These are phyloP conservation scores for Chaetomium sp. DNA, from an alignment of 2,329 filamentous ascomycete genomes.

Conservation along the genomic window DNA sequence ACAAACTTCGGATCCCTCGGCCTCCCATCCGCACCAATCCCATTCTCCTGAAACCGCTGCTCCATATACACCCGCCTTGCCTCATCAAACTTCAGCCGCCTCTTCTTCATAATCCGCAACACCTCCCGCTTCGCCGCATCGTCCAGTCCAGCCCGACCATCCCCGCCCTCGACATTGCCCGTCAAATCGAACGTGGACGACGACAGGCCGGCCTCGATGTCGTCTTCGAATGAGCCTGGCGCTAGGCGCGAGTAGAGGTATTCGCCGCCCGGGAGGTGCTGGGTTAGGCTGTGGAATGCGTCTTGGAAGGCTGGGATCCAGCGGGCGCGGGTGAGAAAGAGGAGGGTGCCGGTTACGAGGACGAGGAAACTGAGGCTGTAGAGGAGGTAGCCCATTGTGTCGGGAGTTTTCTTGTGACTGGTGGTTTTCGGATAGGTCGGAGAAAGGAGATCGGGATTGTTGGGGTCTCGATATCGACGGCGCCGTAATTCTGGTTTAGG, in stretches of 20 bases:
- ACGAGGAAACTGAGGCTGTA: conserved; percentile 69
- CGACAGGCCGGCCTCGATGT: conserved; percentile 82
- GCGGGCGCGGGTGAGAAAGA: conserved; percentile 72
- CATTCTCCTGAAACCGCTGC: conserved; percentile 75
- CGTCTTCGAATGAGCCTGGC: conserved; percentile 61
- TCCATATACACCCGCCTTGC: conserved; percentile 82
- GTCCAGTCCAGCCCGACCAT: conserved; percentile 75
- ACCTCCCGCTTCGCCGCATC: conserved; percentile 74
- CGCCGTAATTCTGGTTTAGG: not conserved
- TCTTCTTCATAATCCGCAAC: conserved; percentile 82
- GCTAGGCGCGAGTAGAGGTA: conserved; percentile 68
- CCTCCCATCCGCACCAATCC: conserved; percentile 79
- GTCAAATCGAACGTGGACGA: conserved; percentile 77
- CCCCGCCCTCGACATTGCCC: conserved; percentile 72
- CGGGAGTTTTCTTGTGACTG: no score
- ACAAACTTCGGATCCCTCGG: conserved; percentile 94
- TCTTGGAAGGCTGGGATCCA: conserved; percentile 69
- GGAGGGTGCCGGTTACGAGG: conserved; percentile 63
- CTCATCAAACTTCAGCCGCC: conserved; percentile 80
- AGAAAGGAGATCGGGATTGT: no score
- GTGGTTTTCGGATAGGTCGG: not conserved
- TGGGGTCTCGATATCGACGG: no score
- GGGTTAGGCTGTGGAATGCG: conserved; percentile 29
- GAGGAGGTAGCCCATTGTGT: conserved; percentile 64
- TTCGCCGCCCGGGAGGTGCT: conserved; percentile 39